Evolutionary conservation across 805 yeast genomes (phyloP).

Genomic region (Lipomyces spencermartinsiae): DNA sequence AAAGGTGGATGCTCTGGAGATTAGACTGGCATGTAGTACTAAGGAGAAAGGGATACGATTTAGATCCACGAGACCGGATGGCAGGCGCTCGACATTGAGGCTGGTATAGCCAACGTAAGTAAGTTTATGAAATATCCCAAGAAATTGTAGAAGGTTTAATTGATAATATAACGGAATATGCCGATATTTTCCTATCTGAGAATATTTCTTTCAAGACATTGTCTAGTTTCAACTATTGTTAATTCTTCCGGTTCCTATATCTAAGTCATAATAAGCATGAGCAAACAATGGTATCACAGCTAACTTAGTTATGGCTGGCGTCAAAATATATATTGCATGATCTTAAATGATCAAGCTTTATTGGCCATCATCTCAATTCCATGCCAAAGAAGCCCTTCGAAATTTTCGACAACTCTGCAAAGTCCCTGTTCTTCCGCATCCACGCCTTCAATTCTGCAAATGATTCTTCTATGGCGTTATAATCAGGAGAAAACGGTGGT

Average conservation of each 20-base stretch:
- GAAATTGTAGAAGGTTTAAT: not conserved
- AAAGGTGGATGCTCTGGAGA: not conserved
- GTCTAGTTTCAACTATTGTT: not conserved
- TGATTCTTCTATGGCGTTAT: not conserved
- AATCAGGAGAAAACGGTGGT: not conserved
- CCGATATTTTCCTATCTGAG: not conserved
- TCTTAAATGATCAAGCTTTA: conserved; percentile 2
- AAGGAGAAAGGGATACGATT: not conserved
- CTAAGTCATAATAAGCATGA: too few relatives aligned
- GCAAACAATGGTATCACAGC: too few relatives aligned
- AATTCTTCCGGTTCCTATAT: not conserved
- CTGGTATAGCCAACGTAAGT: not conserved
- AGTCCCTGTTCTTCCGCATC: not conserved
- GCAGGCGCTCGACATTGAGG: not conserved
- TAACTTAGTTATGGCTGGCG: too few relatives aligned
- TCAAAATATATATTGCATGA: not conserved
- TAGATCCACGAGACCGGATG: not conserved
- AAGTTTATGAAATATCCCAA: not conserved
- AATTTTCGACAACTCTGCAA: not conserved
- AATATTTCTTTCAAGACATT: not conserved
- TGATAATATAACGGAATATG: not conserved
- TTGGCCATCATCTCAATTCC: conserved; percentile 8
- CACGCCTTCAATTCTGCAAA: not conserved
- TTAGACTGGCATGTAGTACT: too few relatives aligned
- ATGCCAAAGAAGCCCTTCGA: conserved; percentile 4